Conservation (phyloP, 495 filamentous ascomycete genomes). For the Penicillium verhagenii region DNA sequence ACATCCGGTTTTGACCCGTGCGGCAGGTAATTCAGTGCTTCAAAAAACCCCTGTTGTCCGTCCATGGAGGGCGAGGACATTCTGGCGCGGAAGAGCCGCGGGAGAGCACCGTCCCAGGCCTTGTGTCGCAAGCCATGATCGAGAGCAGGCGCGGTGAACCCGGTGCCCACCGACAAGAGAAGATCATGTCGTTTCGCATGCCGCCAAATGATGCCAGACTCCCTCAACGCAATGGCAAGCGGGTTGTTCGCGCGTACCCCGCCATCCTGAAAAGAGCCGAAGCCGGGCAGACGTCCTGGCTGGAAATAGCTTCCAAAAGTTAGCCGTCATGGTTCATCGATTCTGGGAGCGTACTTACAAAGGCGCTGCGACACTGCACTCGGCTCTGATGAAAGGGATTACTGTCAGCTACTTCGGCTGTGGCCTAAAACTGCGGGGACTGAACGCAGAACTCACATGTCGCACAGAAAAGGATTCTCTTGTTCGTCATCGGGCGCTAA, state of each 20-base stretch:
- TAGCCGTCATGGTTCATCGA: not conserved
- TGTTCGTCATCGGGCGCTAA: slow-evolving; percentile 4
- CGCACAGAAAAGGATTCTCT: slow-evolving; percentile 13
- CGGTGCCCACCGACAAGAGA: slow-evolving; percentile 35
- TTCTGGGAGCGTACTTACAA: slow-evolving; percentile 10
- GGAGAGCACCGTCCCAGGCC: slow-evolving; percentile 7
- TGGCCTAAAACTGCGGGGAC: not conserved
- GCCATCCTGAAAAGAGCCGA: slow-evolving; percentile 38
- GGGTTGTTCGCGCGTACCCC: slow-evolving; percentile 37
- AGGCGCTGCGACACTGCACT: slow-evolving; percentile 22
- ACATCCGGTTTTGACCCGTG: not conserved
- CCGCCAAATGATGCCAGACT: slow-evolving; percentile 29
- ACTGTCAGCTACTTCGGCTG: not conserved
- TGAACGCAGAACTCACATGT: slow-evolving; percentile 4
- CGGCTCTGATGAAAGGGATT: not conserved
- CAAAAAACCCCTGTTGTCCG: slow-evolving; percentile 17
- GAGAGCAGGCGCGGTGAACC: not conserved
- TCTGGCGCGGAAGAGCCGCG: slow-evolving; percentile 14
- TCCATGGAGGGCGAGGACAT: slow-evolving; percentile 23
- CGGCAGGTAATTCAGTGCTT: slow-evolving; percentile 18
- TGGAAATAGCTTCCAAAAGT: slow-evolving; percentile 24
- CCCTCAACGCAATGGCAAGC: slow-evolving; percentile 21
- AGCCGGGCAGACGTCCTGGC: slow-evolving; percentile 25
- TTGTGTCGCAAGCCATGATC: not conserved
- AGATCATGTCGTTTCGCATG: slow-evolving; percentile 22